phyloP scores from a whole-genome alignment of 164 flowering plant species.

The Magnolia sinica region DNA sequence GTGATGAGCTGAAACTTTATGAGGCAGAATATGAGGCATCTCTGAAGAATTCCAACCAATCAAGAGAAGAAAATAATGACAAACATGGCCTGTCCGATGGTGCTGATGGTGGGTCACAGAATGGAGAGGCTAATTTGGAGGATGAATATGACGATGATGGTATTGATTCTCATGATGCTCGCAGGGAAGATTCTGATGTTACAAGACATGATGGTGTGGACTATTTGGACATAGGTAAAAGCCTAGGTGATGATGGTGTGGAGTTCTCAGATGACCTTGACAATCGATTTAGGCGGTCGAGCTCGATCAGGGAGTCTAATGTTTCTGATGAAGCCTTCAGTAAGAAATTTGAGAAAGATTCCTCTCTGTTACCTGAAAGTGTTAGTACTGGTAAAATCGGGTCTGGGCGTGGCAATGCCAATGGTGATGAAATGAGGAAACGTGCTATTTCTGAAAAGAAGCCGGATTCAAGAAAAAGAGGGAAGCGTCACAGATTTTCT shows the following conservation, averaged over 20 bases:
- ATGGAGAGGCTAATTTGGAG: slow-evolving; percentile 19
- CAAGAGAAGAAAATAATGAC: background rate
- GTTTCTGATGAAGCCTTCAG: slow-evolving; percentile 16
- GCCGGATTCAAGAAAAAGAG: slow-evolving; percentile 38
- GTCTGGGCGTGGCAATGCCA: slow-evolving; percentile 22
- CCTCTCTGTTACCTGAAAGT: slow-evolving; percentile 20
- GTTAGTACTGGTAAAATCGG: slow-evolving; percentile 22
- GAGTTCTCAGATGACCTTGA: slow-evolving; percentile 23
- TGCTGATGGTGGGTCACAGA: slow-evolving; percentile 17
- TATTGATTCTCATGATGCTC: slow-evolving; percentile 59
- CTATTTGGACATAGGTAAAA: slow-evolving; percentile 14
- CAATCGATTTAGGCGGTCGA: slow-evolving; percentile 19
- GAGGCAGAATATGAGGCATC: slow-evolving; percentile 91
- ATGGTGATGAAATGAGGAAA: slow-evolving; percentile 26
- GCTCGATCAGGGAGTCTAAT: slow-evolving; percentile 20
- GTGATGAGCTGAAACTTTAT: slow-evolving; percentile 75
- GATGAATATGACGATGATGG: slow-evolving; percentile 75
- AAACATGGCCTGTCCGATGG: background rate
- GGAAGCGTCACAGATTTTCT: slow-evolving; percentile 52
- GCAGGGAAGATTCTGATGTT: slow-evolving; percentile 41
- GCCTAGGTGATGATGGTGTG: slow-evolving; percentile 20
- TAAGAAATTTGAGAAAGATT: slow-evolving; percentile 19
- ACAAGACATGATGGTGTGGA: slow-evolving; percentile 25
- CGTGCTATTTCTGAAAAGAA: slow-evolving; percentile 34
- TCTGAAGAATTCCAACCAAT: background rate